Evolutionary conservation across 2,329 filamentous ascomycete genomes (phyloP).

Genomic region (Plenodomus tracheiphilus): DNA sequence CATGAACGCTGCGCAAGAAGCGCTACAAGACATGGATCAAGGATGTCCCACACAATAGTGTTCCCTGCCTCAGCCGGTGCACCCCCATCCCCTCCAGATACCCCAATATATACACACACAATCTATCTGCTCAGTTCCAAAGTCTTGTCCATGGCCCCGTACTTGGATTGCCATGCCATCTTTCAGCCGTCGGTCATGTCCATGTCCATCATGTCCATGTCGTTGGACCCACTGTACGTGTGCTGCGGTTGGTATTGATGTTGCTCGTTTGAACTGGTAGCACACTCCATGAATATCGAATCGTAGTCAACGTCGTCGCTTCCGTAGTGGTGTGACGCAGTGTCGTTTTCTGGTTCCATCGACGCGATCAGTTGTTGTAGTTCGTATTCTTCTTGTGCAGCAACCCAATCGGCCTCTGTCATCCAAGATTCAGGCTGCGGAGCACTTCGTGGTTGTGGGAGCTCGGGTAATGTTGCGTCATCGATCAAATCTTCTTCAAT

Average conservation of each 20-base stretch:
- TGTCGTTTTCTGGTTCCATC: constrained; percentile 43
- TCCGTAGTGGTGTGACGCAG: constrained; percentile 42
- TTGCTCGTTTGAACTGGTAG: constrained; percentile 54
- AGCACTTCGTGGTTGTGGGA: constrained; percentile 1
- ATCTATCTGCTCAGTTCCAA: neutral
- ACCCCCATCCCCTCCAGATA: constrained; percentile 21
- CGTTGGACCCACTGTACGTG: constrained; percentile 5
- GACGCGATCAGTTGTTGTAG: constrained; percentile 50
- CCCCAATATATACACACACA: constrained; percentile 21
- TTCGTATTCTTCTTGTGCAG: constrained; percentile 49
- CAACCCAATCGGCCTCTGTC: constrained; percentile 45
- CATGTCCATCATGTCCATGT: constrained; percentile 44
- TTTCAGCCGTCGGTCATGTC: constrained; percentile 31
- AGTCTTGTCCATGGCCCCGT: neutral
- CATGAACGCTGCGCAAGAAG: constrained; percentile 79
- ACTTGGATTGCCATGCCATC: neutral
- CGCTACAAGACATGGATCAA: constrained; percentile 57
- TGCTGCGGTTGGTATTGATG: constrained; percentile 28
- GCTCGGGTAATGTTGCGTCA: constrained; percentile 8
- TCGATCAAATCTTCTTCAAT: constrained; percentile 29
- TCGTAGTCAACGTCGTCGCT: constrained; percentile 66
- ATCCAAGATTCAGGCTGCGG: constrained; percentile 24
- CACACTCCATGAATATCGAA: constrained; percentile 63
- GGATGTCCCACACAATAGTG: constrained; percentile 65
- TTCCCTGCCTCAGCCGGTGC: constrained; percentile 4